Base-by-base conservation (phyloP, 2,329 filamentous ascomycete species). In the Colletotrichum falcatum region DNA sequence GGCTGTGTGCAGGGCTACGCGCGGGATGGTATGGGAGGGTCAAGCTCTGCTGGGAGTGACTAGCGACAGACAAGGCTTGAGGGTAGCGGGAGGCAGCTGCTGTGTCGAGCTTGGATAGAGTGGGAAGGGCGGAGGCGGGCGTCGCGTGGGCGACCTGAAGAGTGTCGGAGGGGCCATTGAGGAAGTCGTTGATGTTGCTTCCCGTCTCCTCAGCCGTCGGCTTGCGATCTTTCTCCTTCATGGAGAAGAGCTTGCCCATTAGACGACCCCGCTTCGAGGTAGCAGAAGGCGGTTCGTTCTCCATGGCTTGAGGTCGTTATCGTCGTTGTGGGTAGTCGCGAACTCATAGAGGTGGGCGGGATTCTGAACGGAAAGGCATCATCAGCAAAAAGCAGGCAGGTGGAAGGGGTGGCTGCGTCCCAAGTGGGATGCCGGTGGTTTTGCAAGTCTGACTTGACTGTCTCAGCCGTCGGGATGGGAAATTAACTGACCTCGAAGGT, bases 211-310 rank as follows among this genome's bases (percentile, higher is more conserved):
- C 78, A 23, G 79, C 76, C 23, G 77, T 74, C 42, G 74, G 73
- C 70, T 83, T 84, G 73, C 81, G 78, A 64, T 84, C 84, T 75
- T 82, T 85, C 60, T 84, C 84, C 76, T 82, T 85, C 72, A 79
- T 78, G 66, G 84, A 83, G 76, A 90, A 90, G 68, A 91, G 82
- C 82, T 89, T 90, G 74, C 89, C 89, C 85, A 91, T 91, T 56
- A 91, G 79, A 71, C 89, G 88, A 75, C 85, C 84, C 75, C 85
- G 82, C 78, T 81, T 84, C 44, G 84, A 84, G 58, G 78, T 76
- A 73, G 79, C 74, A 68, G 76, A 77, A 61, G 80, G 77, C 66
- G 79, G 77, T 69, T 84, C 82, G 79, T 84, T 84, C 76, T 86
- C 84, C 82, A 86, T 86, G 26, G 26, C 30, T 46, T 49, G 28